These are phyloP conservation scores for Hypericum perforatum DNA, from an alignment of 345 rosid genomes.

Conservation along the genomic window DNA sequence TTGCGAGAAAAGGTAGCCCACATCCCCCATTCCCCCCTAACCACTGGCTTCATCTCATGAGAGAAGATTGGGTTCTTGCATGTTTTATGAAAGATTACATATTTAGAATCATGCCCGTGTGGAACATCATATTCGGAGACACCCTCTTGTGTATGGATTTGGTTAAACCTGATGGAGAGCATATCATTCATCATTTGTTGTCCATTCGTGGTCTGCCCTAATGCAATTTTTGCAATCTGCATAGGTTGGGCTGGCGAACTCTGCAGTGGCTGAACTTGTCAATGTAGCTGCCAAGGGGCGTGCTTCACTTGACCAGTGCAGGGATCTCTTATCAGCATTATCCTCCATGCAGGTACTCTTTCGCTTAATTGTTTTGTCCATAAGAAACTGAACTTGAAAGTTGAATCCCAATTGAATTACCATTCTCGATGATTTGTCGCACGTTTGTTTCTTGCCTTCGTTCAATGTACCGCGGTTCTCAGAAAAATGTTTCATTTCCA, in stretches of 20 bases:
- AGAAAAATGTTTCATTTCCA: neutral
- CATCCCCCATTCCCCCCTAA: neutral
- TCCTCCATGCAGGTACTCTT: slow-evolving; percentile 54
- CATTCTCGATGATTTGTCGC: no score
- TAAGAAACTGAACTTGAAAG: no score
- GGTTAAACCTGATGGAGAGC: no score
- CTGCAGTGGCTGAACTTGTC: slow-evolving; percentile 45
- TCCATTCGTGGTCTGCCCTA: no score
- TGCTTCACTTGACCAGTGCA: slow-evolving; percentile 45
- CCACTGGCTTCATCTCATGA: neutral
- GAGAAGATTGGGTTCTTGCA: neutral
- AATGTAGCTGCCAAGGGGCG: slow-evolving; percentile 41
- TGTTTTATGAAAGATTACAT: neutral
- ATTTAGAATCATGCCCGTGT: no score
- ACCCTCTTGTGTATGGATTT: no score
- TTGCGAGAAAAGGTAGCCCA: slow-evolving; percentile 51
- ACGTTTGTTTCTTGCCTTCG: neutral
- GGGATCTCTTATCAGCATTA: slow-evolving; percentile 40
- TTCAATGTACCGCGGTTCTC: neutral
- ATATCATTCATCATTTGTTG: no score
- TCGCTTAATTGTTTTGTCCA: neutral
- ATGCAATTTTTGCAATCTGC: neutral
- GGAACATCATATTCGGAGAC: no score
- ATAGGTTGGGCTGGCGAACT: slow-evolving; percentile 47
- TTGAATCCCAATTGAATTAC: no score